Conservation (phyloP, 352 stramenopile genomes). For the Phytophthora multivora region DNA sequence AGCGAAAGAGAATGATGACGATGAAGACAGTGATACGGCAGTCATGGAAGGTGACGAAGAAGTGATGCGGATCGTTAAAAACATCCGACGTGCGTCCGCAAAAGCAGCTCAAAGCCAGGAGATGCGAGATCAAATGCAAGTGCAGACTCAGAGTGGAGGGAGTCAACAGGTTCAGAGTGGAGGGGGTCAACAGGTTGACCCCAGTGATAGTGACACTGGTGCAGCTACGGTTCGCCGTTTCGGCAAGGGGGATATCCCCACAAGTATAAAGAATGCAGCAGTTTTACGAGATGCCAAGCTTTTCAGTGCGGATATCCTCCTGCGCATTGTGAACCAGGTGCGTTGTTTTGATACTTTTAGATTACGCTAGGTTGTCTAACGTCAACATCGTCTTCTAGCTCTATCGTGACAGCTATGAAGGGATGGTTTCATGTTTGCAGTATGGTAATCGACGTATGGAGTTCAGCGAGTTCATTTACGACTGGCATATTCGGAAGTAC, state of each 20-base stretch:
- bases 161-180: conserved; percentile 13
- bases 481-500: conserved; percentile 85
- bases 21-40: conserved; percentile 13
- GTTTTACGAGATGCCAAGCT: conserved; percentile 54
- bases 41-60: conserved; percentile 54
- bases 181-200: not conserved
- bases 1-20: conserved; percentile 1
- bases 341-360: not conserved
- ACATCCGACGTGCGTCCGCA: conserved; percentile 37
- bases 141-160: conserved; percentile 10
- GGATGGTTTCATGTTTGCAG: conserved; percentile 64
- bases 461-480: conserved; percentile 86
- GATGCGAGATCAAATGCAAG: conserved; percentile 10
- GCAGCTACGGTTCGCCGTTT: conserved; percentile 11
- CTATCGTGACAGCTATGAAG: conserved; percentile 78
- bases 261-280: conserved; percentile 53
- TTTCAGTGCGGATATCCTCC: conserved; percentile 62
- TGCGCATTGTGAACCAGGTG: conserved; percentile 66
- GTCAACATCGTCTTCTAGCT: conserved; percentile 32
- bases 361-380: not conserved
- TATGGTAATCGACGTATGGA: conserved; percentile 76
- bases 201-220: conserved; percentile 21
- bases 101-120: conserved; percentile 23
- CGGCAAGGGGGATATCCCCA: conserved; percentile 45
- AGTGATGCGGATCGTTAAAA: conserved; percentile 28